Evolutionary conservation across 768 basidiomycete species (phyloP), one percentile per base, ranked within the genome.

Genomic region (Lentinula guzmanii): DNA sequence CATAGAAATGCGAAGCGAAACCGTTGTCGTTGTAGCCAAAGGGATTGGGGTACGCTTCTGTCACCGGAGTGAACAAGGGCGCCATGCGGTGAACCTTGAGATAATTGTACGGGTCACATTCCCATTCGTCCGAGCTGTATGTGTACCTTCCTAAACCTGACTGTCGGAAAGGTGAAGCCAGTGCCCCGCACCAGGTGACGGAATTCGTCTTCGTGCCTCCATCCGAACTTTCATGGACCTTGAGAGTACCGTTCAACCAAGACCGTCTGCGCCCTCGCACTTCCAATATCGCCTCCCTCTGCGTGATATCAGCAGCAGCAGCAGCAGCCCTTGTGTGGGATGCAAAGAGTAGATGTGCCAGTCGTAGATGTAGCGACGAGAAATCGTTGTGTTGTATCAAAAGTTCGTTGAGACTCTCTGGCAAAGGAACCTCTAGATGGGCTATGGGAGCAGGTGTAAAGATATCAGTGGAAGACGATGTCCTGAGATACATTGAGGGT

Each of bases 211-310:
- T 31, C 37, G 33, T 48, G 42, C 5, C 21, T 8, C 37, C 5
- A 16, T n/a, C 15, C 2, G 11, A 52, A 28, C 16, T 16, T 7
- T 16, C 9, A 16, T 39, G 37, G 13, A 9, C 24, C 35, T 42
- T 42, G 43, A 55, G 53, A 37, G 9, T 15, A 35, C 48, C 41
- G 63, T 82, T 83, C 58, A 83, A 76, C 89, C 89, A 91, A 6
- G 89, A 89, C 9, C 87, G 77, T 34, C 89, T 78, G 42, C 82
- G 77, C 37, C 83, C 81, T 63, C 80, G 81, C 43, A 82, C 76
- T 69, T 87, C 86, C 24, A 90, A 74, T 5, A 83, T 70, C 15
- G 73, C 70, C 31, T 77, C 75, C 41, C 76, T 79, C 24, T 74
- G 76, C 42, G 70, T 70, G 37, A 75, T 68, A 65, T 75, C 81